phyloP scores from a whole-genome alignment of 306 rosid genomes.

The Ceratonia siliqua region DNA sequence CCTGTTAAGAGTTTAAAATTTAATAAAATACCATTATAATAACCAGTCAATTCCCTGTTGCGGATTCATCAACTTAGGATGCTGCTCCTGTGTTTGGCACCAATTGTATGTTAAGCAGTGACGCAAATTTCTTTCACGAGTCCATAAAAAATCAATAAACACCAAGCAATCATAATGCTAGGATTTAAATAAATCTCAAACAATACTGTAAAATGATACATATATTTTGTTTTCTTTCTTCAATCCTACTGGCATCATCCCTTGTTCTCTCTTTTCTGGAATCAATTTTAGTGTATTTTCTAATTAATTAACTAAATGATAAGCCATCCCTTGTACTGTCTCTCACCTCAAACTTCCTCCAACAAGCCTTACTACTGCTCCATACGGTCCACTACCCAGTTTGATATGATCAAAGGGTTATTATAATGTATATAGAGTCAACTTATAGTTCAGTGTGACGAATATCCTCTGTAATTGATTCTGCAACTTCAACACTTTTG shows the following conservation, averaged over 20 bases:
- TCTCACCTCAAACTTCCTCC: constrained; percentile 53
- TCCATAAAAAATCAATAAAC: neutral
- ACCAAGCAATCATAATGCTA: constrained; percentile 5
- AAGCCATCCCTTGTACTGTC: constrained; percentile 34
- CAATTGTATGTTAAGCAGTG: neutral
- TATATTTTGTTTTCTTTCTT: constrained; percentile 23
- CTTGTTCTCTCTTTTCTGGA: constrained; percentile 20
- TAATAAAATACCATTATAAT: neutral
- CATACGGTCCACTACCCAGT: constrained; percentile 39
- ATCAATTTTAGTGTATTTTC: constrained; percentile 27
- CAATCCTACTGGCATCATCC: constrained; percentile 19
- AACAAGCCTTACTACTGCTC: constrained; percentile 39
- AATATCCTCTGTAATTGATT: constrained; percentile 37
- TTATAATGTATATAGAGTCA: constrained; percentile 28
- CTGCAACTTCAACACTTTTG: constrained; percentile 38
- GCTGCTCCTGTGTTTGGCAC: neutral
- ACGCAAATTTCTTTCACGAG: neutral
- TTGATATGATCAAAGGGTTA: constrained; percentile 37
- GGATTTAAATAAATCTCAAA: constrained; percentile 27
- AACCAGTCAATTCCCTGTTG: neutral
- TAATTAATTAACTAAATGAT: constrained; percentile 15
- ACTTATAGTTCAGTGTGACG: constrained; percentile 73
- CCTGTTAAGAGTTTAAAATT: neutral
- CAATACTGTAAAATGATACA: constrained; percentile 23
- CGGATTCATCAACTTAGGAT: neutral